A percentile compares a stretch with the other conserved stretches of the same genome.
These are phyloP conservation scores for Westerdykella aurantiaca DNA, from an alignment of 2,329 filamentous ascomycete species.

Conservation along the genomic window DNA sequence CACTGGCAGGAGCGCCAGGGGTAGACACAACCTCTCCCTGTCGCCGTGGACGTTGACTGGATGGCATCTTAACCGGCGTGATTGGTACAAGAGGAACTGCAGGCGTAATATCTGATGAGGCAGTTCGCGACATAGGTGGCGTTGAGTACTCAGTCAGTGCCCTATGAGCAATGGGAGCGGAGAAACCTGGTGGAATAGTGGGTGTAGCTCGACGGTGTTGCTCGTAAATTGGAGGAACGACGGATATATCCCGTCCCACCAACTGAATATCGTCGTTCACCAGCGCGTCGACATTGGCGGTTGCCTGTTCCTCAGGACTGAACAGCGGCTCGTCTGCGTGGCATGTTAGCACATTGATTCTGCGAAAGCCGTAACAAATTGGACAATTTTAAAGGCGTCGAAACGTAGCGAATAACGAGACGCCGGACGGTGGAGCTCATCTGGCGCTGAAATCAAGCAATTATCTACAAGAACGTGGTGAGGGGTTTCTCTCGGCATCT, in stretches of 20 bases:
- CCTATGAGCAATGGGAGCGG: constrained; percentile 24
- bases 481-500: constrained; percentile 32
- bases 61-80: constrained; percentile 29
- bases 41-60: constrained; percentile 18
- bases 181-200: constrained; percentile 43
- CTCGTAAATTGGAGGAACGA: constrained; percentile 23
- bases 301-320: constrained; percentile 55
- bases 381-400: not conserved
- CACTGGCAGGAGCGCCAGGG: constrained; percentile 1
- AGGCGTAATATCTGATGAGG: constrained; percentile 26
- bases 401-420: not conserved
- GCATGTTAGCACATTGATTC: constrained; percentile 38
- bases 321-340: constrained; percentile 56
- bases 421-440: too few species aligned
- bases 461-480: constrained; percentile 27
- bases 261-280: constrained; percentile 51
- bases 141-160: constrained; percentile 19
- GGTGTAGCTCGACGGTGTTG: constrained; percentile 41
- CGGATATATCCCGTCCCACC: constrained; percentile 17
- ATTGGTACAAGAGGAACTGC: constrained; percentile 39
- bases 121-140: constrained; percentile 29
- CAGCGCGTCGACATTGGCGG: constrained; percentile 60
- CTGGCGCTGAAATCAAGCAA: constrained; percentile 7
- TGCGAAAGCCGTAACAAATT: not conserved
- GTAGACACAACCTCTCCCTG: constrained; percentile 1